Percentiles rank a stretch among this genome's conserved stretches.
phyloP scores from a whole-genome alignment of 768 basidiomycete species.

The Peribolospora baueri region DNA sequence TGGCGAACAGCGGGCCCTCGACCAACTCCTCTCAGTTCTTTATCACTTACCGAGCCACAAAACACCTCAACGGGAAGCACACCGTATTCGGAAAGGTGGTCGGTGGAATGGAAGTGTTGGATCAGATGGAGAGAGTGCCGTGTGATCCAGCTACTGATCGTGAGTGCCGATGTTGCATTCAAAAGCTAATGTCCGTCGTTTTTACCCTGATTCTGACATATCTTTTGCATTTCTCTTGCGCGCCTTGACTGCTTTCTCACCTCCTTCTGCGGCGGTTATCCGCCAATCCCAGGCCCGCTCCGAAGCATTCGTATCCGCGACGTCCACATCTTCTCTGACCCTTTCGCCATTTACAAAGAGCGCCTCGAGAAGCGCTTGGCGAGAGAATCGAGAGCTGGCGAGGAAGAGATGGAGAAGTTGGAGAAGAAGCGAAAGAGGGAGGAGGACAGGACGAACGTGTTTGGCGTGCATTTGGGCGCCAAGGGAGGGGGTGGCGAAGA shows the following conservation, averaged over 20 bases:
- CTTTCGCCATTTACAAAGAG: slow-evolving; percentile 75
- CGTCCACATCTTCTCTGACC: slow-evolving; percentile 29
- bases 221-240: not conserved
- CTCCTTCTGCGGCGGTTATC: not conserved
- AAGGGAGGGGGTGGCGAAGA: no score
- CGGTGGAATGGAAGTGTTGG: slow-evolving; percentile 74
- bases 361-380: slow-evolving; percentile 49
- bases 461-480: no score
- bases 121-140: slow-evolving; percentile 56
- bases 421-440: slow-evolving; percentile 20
- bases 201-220: not conserved
- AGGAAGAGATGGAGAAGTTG: slow-evolving; percentile 21
- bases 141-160: slow-evolving; percentile 62
- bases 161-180: slow-evolving; percentile 41
- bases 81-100: slow-evolving; percentile 95
- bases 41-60: slow-evolving; percentile 57
- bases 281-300: not conserved
- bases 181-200: no score
- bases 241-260: not conserved
- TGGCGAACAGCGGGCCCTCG: slow-evolving; percentile 84
- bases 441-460: slow-evolving; percentile 36
- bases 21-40: slow-evolving; percentile 77
- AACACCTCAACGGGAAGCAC: slow-evolving; percentile 76
- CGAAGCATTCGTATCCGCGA: slow-evolving; percentile 2
- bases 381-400: slow-evolving; percentile 4